Conservation (phyloP, 2,329 filamentous ascomycete species). For the Epichloe uncinata region DNA sequence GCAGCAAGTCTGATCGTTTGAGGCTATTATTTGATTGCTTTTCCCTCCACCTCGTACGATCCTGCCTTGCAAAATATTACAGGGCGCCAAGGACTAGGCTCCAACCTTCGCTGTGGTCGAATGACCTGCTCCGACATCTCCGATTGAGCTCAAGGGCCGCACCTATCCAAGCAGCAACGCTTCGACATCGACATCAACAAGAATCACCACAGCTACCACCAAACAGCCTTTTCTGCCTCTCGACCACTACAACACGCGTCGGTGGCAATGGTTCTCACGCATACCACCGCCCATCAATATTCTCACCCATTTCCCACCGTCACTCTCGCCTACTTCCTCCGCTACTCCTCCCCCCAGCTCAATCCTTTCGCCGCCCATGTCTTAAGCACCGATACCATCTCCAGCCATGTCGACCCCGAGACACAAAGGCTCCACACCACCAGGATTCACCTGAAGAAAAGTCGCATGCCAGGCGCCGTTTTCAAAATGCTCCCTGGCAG, state of each 20-base stretch:
- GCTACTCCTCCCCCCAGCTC: constrained; percentile 56
- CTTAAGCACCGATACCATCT: constrained; percentile 70
- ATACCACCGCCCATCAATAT: constrained; percentile 58
- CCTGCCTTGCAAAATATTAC: not conserved
- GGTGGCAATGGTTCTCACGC: constrained; percentile 46
- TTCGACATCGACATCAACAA: constrained; percentile 1
- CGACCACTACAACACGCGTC: not conserved
- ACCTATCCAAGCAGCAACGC: not conserved
- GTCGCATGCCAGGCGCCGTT: constrained; percentile 60
- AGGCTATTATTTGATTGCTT: not conserved
- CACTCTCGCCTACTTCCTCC: constrained; percentile 78
- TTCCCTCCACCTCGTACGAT: not conserved
- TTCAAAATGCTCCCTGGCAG: constrained; percentile 62
- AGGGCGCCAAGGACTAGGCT: constrained; percentile 3
- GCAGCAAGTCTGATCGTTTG: constrained; percentile 4
- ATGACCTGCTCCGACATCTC: constrained; percentile 12
- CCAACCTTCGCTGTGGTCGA: constrained; percentile 7
- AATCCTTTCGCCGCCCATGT: constrained; percentile 78
- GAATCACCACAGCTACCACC: constrained; percentile 5
- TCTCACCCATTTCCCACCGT: constrained; percentile 74
- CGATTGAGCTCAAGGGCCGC: constrained; percentile 11
- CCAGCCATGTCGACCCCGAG: constrained; percentile 55
- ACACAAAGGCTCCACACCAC: constrained; percentile 66
- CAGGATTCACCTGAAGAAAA: constrained; percentile 71
- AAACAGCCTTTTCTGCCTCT: not conserved